Percentiles rank a stretch among this genome's conserved stretches.
Evolutionary conservation across 306 rosid species (phyloP).

Genomic region (Prunus mume): DNA sequence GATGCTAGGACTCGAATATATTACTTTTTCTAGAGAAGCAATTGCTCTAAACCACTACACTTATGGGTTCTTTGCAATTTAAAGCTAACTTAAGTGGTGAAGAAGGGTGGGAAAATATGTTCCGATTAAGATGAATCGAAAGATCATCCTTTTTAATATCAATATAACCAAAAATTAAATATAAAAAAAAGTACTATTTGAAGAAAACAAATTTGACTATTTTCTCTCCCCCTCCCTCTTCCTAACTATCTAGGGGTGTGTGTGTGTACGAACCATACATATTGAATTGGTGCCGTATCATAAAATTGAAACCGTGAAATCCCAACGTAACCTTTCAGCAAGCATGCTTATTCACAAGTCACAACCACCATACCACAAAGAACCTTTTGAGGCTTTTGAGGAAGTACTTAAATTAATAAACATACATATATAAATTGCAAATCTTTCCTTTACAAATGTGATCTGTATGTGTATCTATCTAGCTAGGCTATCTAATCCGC

Average conservation of each 20-base stretch:
- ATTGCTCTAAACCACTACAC: too few species aligned
- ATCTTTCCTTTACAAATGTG: constrained; percentile 8
- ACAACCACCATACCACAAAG: constrained; percentile 13
- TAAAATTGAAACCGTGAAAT: not conserved
- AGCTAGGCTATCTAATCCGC: constrained; percentile 13
- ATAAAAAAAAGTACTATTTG: too few species aligned
- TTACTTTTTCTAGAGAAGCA: accelerated
- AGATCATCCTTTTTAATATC: too few species aligned
- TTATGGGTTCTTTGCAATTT: accelerated
- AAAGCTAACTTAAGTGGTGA: too few species aligned
- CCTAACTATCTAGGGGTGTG: not conserved
- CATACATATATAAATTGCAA: not conserved
- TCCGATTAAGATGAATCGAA: too few species aligned
- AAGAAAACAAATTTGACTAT: too few species aligned
- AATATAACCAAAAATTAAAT: too few species aligned
- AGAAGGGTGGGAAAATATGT: too few species aligned
- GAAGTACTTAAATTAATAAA: not conserved
- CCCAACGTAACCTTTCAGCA: constrained; percentile 8
- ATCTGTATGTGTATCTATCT: not conserved
- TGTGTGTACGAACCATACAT: not conserved
- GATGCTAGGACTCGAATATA: too few species aligned
- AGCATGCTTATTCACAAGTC: constrained; percentile 19
- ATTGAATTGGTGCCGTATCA: constrained; percentile 3
- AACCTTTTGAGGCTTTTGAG: constrained; percentile 31
- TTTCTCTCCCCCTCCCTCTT: not conserved